Evolutionary conservation across 2,329 filamentous ascomycete species (phyloP).

Genomic region (Epichloe bromicola): DNA sequence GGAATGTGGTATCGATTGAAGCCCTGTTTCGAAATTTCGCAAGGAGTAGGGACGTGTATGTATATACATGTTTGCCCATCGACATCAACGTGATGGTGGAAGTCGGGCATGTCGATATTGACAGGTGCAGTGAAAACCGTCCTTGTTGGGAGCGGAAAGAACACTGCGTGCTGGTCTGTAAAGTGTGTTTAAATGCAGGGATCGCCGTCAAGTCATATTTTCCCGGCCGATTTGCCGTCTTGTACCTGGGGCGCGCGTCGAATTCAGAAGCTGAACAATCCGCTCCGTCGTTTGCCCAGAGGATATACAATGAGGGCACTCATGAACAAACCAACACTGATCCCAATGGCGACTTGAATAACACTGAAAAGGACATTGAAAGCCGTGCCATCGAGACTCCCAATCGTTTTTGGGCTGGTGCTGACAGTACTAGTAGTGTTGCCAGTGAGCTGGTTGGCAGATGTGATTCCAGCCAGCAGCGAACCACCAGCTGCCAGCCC

Average conservation of each 20-base stretch:
- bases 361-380: conserved; percentile 45
- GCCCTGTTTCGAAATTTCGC: neutral
- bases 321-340: conserved; percentile 47
- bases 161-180: neutral
- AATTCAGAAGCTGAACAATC: conserved; percentile 38
- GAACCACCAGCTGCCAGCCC: conserved; percentile 49
- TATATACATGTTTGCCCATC: neutral
- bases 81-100: neutral
- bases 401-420: conserved; percentile 9
- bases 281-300: conserved; percentile 43
- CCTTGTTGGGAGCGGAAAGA: neutral
- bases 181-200: neutral
- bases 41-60: neutral
- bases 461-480: conserved; percentile 42
- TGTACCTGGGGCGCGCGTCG: too few species aligned
- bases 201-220: too few species aligned
- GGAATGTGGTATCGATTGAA: neutral
- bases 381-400: conserved; percentile 28
- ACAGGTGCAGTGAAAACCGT: neutral
- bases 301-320: conserved; percentile 43
- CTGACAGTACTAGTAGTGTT: conserved; percentile 18
- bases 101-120: neutral
- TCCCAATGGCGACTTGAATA: conserved; percentile 48
- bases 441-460: conserved; percentile 40
- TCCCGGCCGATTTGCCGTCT: neutral